Base-by-base conservation (phyloP, 768 basidiomycete genomes). In the Collybia mongolica region DNA sequence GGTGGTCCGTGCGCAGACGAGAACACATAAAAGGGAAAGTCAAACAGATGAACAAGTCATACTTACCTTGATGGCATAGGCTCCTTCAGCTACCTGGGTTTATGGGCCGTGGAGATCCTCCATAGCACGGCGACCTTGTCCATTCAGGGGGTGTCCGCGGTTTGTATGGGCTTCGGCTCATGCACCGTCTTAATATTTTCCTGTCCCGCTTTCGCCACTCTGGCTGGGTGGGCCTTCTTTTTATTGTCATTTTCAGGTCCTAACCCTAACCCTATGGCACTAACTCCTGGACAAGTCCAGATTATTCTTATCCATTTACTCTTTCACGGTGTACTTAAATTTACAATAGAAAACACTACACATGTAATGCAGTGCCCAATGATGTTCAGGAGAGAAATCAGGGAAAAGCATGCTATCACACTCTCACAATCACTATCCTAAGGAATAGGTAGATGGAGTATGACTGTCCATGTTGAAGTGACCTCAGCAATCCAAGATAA, bases 71-170 rank as follows among this genome's bases (percentile, higher is more conserved):
- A n/a, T n/a, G n/a, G n/a, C 75, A 78, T 67, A 72, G 57, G 68
- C 69, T 65, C 76, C 68, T 80, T 82, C 80, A 79, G 0, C 48
- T 72, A 71, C 63, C 73, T 53, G 77, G 78, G 76, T 67, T 70
- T 80, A 69, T 79, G 79, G 82, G 77, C 72, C 57, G 67, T 73
- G 65, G 75, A 74, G 67, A 71, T 60, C 67, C 74, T 76, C 69
- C 81, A 83, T 83, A 81, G 81, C 81, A 83, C 79, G 81, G 82
- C 81, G 81, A 83, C 82, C 78, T 59, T 83, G 81, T 82, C 81
- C 82, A 67, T 55, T 68, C 76, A 83, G 79, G 77, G 80, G 73
- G 74, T 69, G 61, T 67, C 60, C 48, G 55, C 53, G 67, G 73
- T 62, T 77, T 76, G 77, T 79, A 72, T 81, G 75, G 61, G 77